Evolutionary conservation across 805 yeast genomes (phyloP), one percentile per base, ranked within the genome.

Genomic region (Brettanomyces sp.): DNA sequence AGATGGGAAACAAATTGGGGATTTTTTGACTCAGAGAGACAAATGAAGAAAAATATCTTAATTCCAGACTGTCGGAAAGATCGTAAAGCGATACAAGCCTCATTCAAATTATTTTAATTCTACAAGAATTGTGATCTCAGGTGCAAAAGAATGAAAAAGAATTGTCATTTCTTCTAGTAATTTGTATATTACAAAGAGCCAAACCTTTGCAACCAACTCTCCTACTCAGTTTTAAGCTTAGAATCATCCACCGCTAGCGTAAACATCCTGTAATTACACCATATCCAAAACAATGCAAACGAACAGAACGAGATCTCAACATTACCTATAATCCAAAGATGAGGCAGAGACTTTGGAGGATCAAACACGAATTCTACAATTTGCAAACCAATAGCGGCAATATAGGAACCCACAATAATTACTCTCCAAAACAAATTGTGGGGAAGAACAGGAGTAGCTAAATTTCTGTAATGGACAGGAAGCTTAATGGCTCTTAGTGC

Each of bases 281-380:
- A 93, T n/a, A 88, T 50, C 80, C 89, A 90, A 55, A 86, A 86
- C 41, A 84, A 56, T 0, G 66, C 59, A 55, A 90, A 91, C 48
- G 89, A 85, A 0, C 76, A 83, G 58, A 87, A 89, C 0, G 93
- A 83, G 3, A 89, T 56, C 0, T 81, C 56, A 38, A 83, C 79
- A 57, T 93, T 93, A 3, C 79, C 74, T 23, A 91, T 71, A 0
- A 86, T 86, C 90, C 93, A 87, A 4, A 93, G 53, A 61, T 93
- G 97, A 1, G 97, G 96, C 51, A 79, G 82, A 36, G 63, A 59
- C 1, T 60, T 49, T 1, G 91, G 87, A 2, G 95, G 80, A 1
- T 50, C 54, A 8, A 72, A 47, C 22, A 63, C 53, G 35, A 62
- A 56, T 47, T 89, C 96, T 6, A 76, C 59, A 0, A 71, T 42